These are phyloP conservation scores for Anthoceros angustus DNA, from an alignment of 225 moss, liverwort and hornwort genomes.

Conservation along the genomic window DNA sequence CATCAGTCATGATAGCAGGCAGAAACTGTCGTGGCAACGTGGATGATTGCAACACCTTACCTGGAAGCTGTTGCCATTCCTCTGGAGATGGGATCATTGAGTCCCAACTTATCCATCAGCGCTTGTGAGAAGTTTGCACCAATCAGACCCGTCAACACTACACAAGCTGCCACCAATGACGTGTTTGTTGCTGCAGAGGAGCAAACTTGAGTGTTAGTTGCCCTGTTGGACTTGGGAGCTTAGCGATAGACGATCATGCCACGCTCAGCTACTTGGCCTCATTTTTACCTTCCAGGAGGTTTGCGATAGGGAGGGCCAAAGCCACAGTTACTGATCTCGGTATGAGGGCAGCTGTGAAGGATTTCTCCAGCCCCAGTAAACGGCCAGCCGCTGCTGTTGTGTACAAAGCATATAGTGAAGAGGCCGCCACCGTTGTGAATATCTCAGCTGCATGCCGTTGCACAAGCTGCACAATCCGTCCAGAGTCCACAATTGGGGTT, in stretches of 20 bases:
- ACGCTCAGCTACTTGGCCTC: not conserved
- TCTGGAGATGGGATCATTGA: slow-evolving; percentile 77
- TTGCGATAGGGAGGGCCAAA: slow-evolving; percentile 90
- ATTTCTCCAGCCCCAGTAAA: slow-evolving; percentile 46
- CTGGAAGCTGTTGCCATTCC: slow-evolving; percentile 97
- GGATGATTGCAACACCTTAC: slow-evolving; percentile 10
- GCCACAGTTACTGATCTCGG: slow-evolving; percentile 97
- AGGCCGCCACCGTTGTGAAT: slow-evolving; percentile 53
- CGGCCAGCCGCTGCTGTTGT: slow-evolving; percentile 71
- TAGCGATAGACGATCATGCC: too few relatives aligned
- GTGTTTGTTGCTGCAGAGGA: slow-evolving; percentile 50
- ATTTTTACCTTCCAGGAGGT: slow-evolving; percentile 64
- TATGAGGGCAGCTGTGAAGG: slow-evolving; percentile 66
- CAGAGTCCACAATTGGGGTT: not conserved
- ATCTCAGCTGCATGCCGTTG: slow-evolving; percentile 90
- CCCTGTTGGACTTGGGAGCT: too few relatives aligned
- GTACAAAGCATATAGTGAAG: slow-evolving; percentile 82
- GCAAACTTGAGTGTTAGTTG: not conserved
- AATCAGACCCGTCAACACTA: slow-evolving; percentile 85
- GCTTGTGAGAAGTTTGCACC: slow-evolving; percentile 90
- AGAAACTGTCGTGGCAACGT: not conserved
- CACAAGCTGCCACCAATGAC: slow-evolving; percentile 84
- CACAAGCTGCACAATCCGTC: slow-evolving; percentile 48
- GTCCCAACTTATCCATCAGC: slow-evolving; percentile 72
- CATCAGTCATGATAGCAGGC: not conserved